These are phyloP conservation scores for Solanum chmielewskii DNA, from an alignment of 257 asterid genomes.

Conservation along the genomic window DNA sequence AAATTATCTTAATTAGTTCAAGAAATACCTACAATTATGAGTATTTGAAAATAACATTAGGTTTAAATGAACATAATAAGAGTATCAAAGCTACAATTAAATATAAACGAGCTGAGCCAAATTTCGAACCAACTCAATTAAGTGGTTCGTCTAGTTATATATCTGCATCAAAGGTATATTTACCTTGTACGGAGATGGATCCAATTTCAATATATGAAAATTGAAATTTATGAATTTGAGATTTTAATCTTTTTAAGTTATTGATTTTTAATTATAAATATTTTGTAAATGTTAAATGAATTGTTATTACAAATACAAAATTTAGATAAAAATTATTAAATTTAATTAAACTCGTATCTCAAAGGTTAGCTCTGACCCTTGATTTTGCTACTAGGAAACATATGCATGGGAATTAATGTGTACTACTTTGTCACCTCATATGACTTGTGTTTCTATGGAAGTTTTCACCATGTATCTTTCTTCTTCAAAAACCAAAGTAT, in stretches of 20 bases:
- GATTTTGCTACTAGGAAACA: background rate
- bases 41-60: too few species aligned
- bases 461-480: background rate
- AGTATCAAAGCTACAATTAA: background rate
- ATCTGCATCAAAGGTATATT: background rate
- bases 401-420: constrained; percentile 9
- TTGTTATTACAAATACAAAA: background rate
- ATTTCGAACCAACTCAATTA: background rate
- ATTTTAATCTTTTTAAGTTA: background rate
- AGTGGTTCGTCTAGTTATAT: background rate
- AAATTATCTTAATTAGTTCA: background rate
- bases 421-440: constrained; percentile 6
- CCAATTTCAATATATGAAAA: too few species aligned
- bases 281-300: background rate
- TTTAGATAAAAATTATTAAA: background rate
- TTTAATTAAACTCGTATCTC: background rate
- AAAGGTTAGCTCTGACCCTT: background rate
- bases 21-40: too few species aligned
- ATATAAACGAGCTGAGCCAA: background rate
- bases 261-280: background rate
- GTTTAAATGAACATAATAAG: too few species aligned
- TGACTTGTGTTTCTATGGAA: background rate
- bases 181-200: background rate
- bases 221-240: background rate
- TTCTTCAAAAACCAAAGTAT: background rate